These are phyloP conservation scores for Phytophthora fragariae DNA, from an alignment of 352 stramenopile genomes.

Conservation along the genomic window DNA sequence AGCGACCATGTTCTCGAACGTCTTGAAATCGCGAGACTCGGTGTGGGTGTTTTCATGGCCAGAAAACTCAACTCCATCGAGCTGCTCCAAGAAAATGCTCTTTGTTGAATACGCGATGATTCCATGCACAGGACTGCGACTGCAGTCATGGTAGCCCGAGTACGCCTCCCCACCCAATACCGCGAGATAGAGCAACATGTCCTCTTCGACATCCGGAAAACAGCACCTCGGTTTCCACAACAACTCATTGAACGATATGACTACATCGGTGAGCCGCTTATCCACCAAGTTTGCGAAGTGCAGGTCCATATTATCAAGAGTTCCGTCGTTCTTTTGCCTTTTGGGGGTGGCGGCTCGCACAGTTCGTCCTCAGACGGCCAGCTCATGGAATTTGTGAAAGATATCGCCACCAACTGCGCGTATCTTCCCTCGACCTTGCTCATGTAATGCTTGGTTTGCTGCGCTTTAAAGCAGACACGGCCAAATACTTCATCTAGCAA, in stretches of 20 bases:
- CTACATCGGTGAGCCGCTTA: not conserved
- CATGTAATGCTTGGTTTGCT: not conserved
- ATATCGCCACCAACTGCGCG: conserved; percentile 1
- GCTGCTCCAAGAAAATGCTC: not conserved
- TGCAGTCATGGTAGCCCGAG: not conserved
- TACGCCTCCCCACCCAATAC: not conserved
- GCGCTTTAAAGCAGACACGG: not conserved
- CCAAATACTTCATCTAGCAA: conserved; percentile 1
- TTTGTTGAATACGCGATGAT: not conserved
- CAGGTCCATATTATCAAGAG: conserved; percentile 6
- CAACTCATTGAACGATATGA: conserved; percentile 3
- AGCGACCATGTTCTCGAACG: not conserved
- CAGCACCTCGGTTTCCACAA: not conserved
- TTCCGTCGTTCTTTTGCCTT: not conserved
- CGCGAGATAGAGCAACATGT: conserved; percentile 3
- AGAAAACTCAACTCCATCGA: not conserved
- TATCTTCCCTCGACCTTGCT: not conserved
- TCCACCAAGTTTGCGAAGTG: conserved; percentile 27
- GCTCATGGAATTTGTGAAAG: not conserved
- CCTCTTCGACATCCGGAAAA: not conserved
- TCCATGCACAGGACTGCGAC: not conserved
- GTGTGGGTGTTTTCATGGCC: not conserved
- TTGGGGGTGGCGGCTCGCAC: not conserved
- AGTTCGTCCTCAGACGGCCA: not conserved
- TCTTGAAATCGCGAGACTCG: not conserved